phyloP scores from a whole-genome alignment of 148 eudicot genomes.

The Persicaria tinctoria region DNA sequence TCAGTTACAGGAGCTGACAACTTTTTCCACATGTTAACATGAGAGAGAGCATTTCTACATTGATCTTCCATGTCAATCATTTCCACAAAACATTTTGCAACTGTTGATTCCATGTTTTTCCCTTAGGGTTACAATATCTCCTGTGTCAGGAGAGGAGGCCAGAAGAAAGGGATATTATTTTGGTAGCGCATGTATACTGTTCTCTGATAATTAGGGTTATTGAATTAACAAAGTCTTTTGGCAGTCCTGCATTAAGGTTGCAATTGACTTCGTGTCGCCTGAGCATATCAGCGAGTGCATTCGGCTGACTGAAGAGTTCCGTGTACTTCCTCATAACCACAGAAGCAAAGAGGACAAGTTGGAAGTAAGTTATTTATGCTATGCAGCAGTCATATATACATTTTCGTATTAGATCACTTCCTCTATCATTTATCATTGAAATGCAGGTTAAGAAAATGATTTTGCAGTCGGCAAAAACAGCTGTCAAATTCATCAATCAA shows the following conservation, averaged over 20 bases:
- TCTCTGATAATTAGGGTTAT: not conserved
- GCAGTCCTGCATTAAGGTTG: conserved; percentile 95
- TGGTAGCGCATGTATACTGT: not conserved
- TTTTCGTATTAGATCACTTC: not conserved
- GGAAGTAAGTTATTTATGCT: conserved; percentile 39
- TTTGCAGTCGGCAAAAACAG: not conserved
- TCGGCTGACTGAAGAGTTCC: conserved; percentile 75
- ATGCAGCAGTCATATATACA: not conserved
- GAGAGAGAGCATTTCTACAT: no score
- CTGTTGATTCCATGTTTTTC: no score
- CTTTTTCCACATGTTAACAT: no score
- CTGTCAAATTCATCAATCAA: not conserved
- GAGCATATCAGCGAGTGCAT: conserved; percentile 74
- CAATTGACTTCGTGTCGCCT: conserved; percentile 94
- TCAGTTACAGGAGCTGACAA: no score
- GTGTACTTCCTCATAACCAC: conserved; percentile 67
- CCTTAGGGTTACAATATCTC: not conserved
- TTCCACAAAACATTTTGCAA: no score
- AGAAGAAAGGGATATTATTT: not conserved
- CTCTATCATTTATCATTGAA: not conserved
- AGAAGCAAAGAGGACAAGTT: conserved; percentile 82
- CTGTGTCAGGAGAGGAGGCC: no score
- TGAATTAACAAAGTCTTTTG: not conserved
- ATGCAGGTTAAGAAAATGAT: conserved; percentile 9
- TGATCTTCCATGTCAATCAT: no score